phyloP scores from a whole-genome alignment of 2,329 filamentous ascomycete genomes.

The Hypoxylon sp. region DNA sequence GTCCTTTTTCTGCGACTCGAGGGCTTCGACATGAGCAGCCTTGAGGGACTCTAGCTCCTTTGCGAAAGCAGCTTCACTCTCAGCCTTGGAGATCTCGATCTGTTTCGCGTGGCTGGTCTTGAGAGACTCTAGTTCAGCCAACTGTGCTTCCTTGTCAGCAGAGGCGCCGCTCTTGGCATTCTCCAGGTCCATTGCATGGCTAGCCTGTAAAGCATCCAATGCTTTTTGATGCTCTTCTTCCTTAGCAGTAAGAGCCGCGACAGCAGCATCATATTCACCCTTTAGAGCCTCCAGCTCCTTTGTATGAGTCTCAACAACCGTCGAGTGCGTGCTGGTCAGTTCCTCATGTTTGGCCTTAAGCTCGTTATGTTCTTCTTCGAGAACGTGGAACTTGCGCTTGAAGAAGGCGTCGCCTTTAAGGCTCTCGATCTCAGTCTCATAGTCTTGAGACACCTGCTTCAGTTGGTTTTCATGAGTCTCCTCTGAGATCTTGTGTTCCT shows the following conservation, averaged over 20 bases:
- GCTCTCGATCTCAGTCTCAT: slow-evolving; percentile 75
- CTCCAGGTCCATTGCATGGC: slow-evolving; percentile 72
- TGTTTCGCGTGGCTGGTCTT: slow-evolving; percentile 69
- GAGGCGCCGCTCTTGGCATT: slow-evolving; percentile 67
- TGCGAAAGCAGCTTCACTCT: slow-evolving; percentile 59
- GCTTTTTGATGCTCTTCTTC: slow-evolving; percentile 68
- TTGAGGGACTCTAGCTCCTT: slow-evolving; percentile 58
- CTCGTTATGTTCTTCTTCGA: slow-evolving; percentile 70
- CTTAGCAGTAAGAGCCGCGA: slow-evolving; percentile 65
- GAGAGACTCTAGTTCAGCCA: slow-evolving; percentile 67
- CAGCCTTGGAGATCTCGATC: slow-evolving; percentile 60
- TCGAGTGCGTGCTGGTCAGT: slow-evolving; percentile 47
- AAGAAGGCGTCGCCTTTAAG: slow-evolving; percentile 74
- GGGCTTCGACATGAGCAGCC: slow-evolving; percentile 60
- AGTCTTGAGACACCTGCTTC: slow-evolving; percentile 71
- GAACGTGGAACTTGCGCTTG: slow-evolving; percentile 73
- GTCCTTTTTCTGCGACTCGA: slow-evolving; percentile 62
- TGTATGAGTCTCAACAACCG: slow-evolving; percentile 36
- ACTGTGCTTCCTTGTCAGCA: slow-evolving; percentile 64
- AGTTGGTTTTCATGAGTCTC: slow-evolving; percentile 71
- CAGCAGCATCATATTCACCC: slow-evolving; percentile 54
- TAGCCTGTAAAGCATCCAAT: slow-evolving; percentile 69
- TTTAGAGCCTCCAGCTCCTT: slow-evolving; percentile 42
- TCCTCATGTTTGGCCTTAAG: slow-evolving; percentile 53
- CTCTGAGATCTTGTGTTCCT: slow-evolving; percentile 59